These are phyloP conservation scores for Periconia sp. DNA, from an alignment of 2,329 filamentous ascomycete genomes.

Conservation along the genomic window DNA sequence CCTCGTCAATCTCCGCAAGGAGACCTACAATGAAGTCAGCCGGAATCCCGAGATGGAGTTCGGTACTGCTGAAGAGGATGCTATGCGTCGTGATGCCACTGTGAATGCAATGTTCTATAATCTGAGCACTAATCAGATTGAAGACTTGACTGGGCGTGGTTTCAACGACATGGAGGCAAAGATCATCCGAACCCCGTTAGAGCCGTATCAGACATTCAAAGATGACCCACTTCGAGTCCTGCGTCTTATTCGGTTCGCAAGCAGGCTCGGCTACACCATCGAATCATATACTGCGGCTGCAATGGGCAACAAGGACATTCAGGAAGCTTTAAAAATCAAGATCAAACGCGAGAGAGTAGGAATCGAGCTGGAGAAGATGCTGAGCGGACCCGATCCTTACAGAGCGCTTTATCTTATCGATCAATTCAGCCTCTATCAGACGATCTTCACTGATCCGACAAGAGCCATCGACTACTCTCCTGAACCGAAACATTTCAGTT, in stretches of 20 bases:
- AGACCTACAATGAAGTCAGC: slow-evolving; percentile 87
- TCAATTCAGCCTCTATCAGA: slow-evolving; percentile 69
- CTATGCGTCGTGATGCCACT: slow-evolving; percentile 85
- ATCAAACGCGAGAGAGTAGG: slow-evolving; percentile 92
- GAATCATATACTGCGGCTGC: slow-evolving; percentile 70
- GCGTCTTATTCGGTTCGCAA: slow-evolving; percentile 87
- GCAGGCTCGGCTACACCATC: slow-evolving; percentile 79
- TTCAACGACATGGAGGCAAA: slow-evolving; percentile 74
- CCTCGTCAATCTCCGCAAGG: slow-evolving; percentile 91
- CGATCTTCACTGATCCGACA: slow-evolving; percentile 75
- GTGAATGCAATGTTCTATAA: slow-evolving; percentile 98
- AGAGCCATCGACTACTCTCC: slow-evolving; percentile 60
- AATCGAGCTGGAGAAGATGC: slow-evolving; percentile 88
- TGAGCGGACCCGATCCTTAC: slow-evolving; percentile 69
- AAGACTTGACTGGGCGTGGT: slow-evolving; percentile 82
- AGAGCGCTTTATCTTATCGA: slow-evolving; percentile 70
- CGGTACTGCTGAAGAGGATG: slow-evolving; percentile 89
- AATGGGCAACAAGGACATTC: slow-evolving; percentile 82
- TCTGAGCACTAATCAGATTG: slow-evolving; percentile 75
- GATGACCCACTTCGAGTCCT: slow-evolving; percentile 91
- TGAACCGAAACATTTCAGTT: slow-evolving; percentile 65
- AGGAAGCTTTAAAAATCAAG: slow-evolving; percentile 79
- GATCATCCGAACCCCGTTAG: slow-evolving; percentile 83
- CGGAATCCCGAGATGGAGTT: slow-evolving; percentile 93
- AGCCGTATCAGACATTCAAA: slow-evolving; percentile 89